Percentiles rank a stretch among this genome's conserved stretches.
Evolutionary conservation across 2,329 filamentous ascomycete species (phyloP).

Genomic region (Fonsecaea erecta): DNA sequence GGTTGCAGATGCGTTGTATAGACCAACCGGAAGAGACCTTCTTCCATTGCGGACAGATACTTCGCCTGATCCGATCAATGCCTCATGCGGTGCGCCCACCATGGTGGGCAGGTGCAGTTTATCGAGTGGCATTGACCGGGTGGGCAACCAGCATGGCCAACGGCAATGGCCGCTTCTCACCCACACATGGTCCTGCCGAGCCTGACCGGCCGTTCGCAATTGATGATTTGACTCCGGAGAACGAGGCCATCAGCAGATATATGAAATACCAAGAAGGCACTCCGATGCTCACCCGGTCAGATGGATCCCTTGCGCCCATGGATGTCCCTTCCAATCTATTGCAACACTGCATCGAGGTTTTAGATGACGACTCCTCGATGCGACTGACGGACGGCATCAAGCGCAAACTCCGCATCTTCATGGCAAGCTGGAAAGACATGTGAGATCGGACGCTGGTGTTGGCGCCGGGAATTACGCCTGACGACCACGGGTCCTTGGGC

Average conservation of each 20-base stretch:
- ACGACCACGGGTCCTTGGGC: background rate
- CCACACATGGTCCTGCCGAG: conserved; percentile 39
- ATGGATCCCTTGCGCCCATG: conserved; percentile 54
- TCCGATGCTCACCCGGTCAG: conserved; percentile 57
- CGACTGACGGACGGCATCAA: conserved; percentile 61
- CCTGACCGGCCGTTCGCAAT: conserved; percentile 54
- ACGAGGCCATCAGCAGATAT: conserved; percentile 57
- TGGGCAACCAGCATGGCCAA: conserved; percentile 66
- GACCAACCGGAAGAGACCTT: conserved; percentile 66
- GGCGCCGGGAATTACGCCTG: background rate
- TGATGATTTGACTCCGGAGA: conserved; percentile 57
- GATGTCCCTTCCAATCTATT: conserved; percentile 56
- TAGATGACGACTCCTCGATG: conserved; percentile 58
- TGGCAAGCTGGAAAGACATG: conserved; percentile 40
- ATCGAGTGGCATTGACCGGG: conserved; percentile 67
- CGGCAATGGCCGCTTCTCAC: conserved; percentile 42
- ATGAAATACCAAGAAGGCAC: conserved; percentile 59
- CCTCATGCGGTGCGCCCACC: conserved; percentile 63
- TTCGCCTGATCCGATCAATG: conserved; percentile 66
- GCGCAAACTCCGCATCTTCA: conserved; percentile 55
- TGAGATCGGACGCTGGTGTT: background rate
- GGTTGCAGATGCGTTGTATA: conserved; percentile 66
- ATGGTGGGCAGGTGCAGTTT: conserved; percentile 74
- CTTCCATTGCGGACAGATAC: conserved; percentile 70
- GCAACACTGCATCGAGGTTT: conserved; percentile 57